Evolutionary conservation across 2,329 filamentous ascomycete genomes (phyloP), one percentile per base, ranked within the genome.

Genomic region (Diaporthe humulicola): DNA sequence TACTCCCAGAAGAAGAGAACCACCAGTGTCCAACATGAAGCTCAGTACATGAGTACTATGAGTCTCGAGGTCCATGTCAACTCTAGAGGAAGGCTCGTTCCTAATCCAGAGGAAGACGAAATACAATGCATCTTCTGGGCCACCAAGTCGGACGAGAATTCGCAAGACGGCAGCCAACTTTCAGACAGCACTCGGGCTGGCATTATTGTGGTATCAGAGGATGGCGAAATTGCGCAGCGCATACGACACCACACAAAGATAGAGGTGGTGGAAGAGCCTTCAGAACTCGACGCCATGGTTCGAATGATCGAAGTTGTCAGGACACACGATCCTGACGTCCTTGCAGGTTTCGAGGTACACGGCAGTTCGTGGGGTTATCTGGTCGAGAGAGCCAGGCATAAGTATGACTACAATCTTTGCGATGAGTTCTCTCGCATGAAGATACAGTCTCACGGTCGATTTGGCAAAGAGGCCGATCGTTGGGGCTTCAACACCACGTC

Each of bases 401-500:
- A 96, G 81, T 98, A 96, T 79, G 96, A 98, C 76, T 97, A 94
- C 82, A 93, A 98, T 79, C 87, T 99, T 4, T 97, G 95, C 78
- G 94, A 98, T 77, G 96, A 98, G 80, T 91, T 99, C 76, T 98
- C 96, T 0, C 91, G 97, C 30, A 95, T 98, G 87, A 98, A 95
- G 81, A 90, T 90, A 7, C 91, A 97, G 78, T 95, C 94, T 0
- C 93, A 96, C 81, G 94, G 95, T 3, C 91, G 93, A 72, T 96
- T 96, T 80, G 95, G 95, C 28, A 98, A 95, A 82, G 94, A 98
- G 33, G 92, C 91, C 67, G 96, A 98, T 82, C 90, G 91, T 77
- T 98, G 96, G 96, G 96, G 96, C 0, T 98, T 98, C 86, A 97
- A 95, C 77, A 95, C 96, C 71, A 97, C 96, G 0, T 98, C 95